Conservation (phyloP, 2,329 filamentous ascomycete species). For the Pseudopithomyces chartarum region DNA sequence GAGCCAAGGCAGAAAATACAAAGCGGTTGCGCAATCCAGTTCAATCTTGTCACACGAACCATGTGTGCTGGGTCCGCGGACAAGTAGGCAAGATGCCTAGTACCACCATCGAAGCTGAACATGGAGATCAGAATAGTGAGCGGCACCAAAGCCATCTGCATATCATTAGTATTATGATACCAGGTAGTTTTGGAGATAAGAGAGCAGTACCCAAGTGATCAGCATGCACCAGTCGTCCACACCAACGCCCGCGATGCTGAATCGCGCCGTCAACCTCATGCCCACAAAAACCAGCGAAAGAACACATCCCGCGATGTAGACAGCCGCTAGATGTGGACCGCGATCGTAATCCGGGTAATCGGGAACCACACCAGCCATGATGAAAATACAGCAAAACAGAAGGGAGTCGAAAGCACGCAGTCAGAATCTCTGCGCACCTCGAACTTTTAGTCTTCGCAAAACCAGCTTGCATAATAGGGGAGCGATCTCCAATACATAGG, state of each 20-base stretch:
- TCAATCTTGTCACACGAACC: slow-evolving; percentile 16
- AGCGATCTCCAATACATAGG: background rate
- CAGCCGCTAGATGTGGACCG: slow-evolving; percentile 19
- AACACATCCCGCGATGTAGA: slow-evolving; percentile 22
- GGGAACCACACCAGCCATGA: slow-evolving; percentile 1
- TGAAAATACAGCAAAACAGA: background rate
- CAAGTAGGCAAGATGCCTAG: slow-evolving; percentile 26
- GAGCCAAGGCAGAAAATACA: slow-evolving; percentile 23
- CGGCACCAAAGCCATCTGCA: slow-evolving; percentile 19
- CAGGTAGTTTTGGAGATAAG: background rate
- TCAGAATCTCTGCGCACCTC: background rate
- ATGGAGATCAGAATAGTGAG: slow-evolving; percentile 18
- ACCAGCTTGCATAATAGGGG: slow-evolving; percentile 6
- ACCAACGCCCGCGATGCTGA: slow-evolving; percentile 23
- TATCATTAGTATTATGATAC: slow-evolving; percentile 1
- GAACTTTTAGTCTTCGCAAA: background rate
- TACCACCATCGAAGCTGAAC: slow-evolving; percentile 20
- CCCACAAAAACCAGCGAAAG: slow-evolving; percentile 22
- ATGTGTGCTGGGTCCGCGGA: slow-evolving; percentile 11
- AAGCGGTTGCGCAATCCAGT: slow-evolving; percentile 25
- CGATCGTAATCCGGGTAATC: slow-evolving; percentile 17
- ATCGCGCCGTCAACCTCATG: slow-evolving; percentile 22
- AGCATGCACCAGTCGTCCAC: slow-evolving; percentile 29
- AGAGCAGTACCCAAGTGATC: slow-evolving; percentile 20
- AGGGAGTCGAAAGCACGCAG: slow-evolving; percentile 1